These are phyloP conservation scores for Raffaelea arxii DNA, from an alignment of 2,329 filamentous ascomycete genomes.

Conservation along the genomic window DNA sequence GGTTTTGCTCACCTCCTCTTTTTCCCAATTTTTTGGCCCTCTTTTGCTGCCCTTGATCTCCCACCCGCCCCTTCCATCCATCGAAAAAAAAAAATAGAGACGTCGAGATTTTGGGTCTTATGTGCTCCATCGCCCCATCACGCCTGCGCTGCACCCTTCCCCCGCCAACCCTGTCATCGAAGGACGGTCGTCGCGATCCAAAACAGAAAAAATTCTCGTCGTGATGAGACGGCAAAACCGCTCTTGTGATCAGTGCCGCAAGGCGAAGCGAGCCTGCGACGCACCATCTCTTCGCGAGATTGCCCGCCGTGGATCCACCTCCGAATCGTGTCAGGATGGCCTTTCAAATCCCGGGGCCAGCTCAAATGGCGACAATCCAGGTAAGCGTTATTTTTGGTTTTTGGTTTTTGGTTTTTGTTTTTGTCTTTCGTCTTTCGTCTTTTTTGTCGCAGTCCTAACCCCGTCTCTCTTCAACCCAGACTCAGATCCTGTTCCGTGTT, in stretches of 20 bases:
- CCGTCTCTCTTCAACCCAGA: too few relatives aligned
- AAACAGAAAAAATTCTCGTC: neutral
- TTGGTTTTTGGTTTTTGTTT: too few relatives aligned
- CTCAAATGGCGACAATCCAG: neutral
- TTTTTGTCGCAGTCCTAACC: too few relatives aligned
- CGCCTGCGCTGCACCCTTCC: too few relatives aligned
- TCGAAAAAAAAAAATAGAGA: too few relatives aligned
- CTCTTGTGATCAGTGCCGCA: conserved; percentile 15
- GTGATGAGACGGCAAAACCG: conserved; percentile 14
- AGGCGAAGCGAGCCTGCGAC: conserved; percentile 14
- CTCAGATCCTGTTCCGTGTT: conserved; percentile 9
- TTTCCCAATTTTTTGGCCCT: neutral
- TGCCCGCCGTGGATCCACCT: neutral
- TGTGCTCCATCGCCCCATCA: too few relatives aligned
- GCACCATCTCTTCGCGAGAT: conserved; percentile 11
- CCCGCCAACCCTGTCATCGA: too few relatives aligned
- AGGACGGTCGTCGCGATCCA: too few relatives aligned
- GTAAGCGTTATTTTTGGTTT: conserved; percentile 1
- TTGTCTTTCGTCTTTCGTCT: too few relatives aligned
- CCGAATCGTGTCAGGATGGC: neutral
- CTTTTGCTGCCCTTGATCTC: neutral
- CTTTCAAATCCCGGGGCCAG: neutral
- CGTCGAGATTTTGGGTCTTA: too few relatives aligned
- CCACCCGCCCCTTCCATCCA: too few relatives aligned
- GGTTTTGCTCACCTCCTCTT: neutral